phyloP scores from a whole-genome alignment of 257 asterid species.

The Rehmannia glutinosa region DNA sequence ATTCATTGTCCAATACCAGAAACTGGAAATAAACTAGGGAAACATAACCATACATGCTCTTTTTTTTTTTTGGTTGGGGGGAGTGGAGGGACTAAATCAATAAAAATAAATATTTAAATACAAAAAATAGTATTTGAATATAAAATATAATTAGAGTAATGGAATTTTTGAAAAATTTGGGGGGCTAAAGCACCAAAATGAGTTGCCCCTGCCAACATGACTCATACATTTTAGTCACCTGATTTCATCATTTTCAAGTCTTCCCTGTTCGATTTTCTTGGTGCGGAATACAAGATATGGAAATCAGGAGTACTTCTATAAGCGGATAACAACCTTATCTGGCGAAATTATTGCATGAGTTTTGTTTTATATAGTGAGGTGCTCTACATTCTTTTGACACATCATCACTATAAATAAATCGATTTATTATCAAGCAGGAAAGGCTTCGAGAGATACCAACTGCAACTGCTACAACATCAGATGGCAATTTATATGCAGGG shows the following conservation, averaged over 20 bases:
- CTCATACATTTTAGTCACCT: background rate
- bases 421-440: conserved; percentile 51
- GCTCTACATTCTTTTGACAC: conserved; percentile 5
- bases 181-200: no score
- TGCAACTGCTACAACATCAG: conserved; percentile 52
- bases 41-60: no score
- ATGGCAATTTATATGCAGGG: conserved; percentile 59
- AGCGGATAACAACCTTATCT: background rate
- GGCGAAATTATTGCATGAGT: background rate
- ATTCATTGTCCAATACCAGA: no score
- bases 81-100: no score
- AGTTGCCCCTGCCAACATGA: background rate
- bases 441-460: conserved; percentile 91
- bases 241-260: background rate
- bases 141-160: no score
- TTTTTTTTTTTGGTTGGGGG: no score
- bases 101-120: no score
- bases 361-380: background rate
- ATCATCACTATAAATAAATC: conserved; percentile 4
- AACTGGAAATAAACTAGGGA: no score
- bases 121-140: no score
- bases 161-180: no score
- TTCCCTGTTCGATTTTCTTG: background rate
- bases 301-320: background rate
- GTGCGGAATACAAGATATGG: background rate